phyloP scores from a whole-genome alignment of 2,329 filamentous ascomycete species.

The Ceratocystis variospora region DNA sequence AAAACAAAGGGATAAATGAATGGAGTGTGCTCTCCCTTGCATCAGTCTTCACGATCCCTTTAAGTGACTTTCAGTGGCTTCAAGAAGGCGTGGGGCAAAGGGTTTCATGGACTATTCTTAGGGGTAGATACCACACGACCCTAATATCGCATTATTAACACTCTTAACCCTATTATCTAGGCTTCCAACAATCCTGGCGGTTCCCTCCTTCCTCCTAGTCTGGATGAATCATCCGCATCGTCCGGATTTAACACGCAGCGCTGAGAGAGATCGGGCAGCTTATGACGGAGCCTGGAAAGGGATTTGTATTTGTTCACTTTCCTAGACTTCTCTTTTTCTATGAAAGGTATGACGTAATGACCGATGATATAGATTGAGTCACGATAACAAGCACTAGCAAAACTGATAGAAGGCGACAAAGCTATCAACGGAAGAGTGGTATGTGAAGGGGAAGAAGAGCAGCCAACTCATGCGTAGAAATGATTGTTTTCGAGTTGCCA shows the following conservation, averaged over 20 bases:
- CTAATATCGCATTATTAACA: not conserved
- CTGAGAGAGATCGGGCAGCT: not conserved
- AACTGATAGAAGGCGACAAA: too few relatives aligned
- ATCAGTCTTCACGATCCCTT: constrained; percentile 3
- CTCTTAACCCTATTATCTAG: not conserved
- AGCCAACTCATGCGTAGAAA: too few relatives aligned
- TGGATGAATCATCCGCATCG: not conserved
- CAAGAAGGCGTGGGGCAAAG: not conserved
- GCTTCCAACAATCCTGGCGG: not conserved
- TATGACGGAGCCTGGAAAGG: not conserved
- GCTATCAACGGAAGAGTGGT: too few relatives aligned
- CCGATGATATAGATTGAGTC: too few relatives aligned
- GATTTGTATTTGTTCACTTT: not conserved
- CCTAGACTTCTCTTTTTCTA: too few relatives aligned
- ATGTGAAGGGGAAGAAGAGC: too few relatives aligned
- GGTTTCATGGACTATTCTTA: constrained; percentile 6
- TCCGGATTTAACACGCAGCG: not conserved
- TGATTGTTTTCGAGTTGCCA: too few relatives aligned
- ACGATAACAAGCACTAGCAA: too few relatives aligned
- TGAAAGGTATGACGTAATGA: too few relatives aligned
- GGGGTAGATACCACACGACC: not conserved
- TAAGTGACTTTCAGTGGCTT: not conserved
- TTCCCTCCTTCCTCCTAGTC: not conserved
- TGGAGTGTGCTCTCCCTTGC: not conserved
- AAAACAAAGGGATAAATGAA: not conserved